phyloP scores from a whole-genome alignment of 2,329 filamentous ascomycete genomes.

The Fusarium sp. region DNA sequence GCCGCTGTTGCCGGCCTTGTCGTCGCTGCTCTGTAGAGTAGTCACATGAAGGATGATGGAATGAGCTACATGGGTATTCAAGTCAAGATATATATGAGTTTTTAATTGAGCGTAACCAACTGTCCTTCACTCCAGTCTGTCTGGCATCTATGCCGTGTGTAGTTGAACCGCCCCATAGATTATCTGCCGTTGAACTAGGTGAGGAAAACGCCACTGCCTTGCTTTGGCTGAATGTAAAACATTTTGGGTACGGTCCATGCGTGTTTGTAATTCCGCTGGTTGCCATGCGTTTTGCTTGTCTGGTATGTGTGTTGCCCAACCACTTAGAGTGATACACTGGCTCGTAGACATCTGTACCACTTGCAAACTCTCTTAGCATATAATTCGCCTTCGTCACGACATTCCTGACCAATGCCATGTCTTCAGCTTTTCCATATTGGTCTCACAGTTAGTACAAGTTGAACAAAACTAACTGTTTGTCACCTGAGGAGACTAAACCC shows the following conservation, averaged over 20 bases:
- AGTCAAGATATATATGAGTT: conserved; percentile 10
- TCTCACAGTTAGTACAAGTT: background rate
- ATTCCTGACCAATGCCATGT: background rate
- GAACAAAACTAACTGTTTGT: background rate
- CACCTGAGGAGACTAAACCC: background rate
- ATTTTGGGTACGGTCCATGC: background rate
- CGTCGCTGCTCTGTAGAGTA: conserved; percentile 44
- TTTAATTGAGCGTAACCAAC: conserved; percentile 18
- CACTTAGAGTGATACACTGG: background rate
- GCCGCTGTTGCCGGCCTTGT: conserved; percentile 45
- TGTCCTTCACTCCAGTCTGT: background rate
- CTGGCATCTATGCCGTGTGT: background rate
- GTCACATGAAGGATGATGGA: background rate
- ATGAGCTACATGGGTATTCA: conserved; percentile 1
- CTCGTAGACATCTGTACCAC: background rate
- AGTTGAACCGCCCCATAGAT: background rate
- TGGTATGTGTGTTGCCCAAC: background rate
- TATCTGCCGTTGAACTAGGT: background rate
- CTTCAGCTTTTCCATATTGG: background rate
- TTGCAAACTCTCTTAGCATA: background rate
- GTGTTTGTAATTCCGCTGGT: background rate
- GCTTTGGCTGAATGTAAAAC: background rate
- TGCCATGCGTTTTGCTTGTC: background rate
- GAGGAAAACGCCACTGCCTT: background rate
- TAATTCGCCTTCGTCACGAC: background rate